These are phyloP conservation scores for Microcera coccophila DNA, from an alignment of 2,329 filamentous ascomycete genomes.

Conservation along the genomic window DNA sequence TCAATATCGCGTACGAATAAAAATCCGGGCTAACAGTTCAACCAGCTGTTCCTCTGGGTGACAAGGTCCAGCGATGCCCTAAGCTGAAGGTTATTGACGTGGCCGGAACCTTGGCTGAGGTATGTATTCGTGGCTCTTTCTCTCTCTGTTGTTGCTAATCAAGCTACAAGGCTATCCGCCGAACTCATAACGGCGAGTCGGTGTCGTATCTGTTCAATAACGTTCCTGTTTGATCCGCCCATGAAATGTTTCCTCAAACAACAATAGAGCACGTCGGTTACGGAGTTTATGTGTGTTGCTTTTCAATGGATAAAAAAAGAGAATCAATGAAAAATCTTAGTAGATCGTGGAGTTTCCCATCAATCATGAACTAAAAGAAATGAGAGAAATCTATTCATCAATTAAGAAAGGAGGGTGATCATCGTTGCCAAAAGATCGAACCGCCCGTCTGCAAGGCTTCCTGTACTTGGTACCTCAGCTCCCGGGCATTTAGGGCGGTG, in stretches of 20 bases:
- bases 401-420: too few species aligned
- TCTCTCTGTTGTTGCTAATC: slow-evolving; percentile 5
- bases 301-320: slow-evolving; percentile 5
- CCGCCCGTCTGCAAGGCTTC: too few species aligned
- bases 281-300: slow-evolving; percentile 23
- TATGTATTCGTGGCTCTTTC: slow-evolving; percentile 18
- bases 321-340: too few species aligned
- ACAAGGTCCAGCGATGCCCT: slow-evolving; percentile 73
- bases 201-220: slow-evolving; percentile 68
- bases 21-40: slow-evolving; percentile 21
- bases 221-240: slow-evolving; percentile 47
- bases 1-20: slow-evolving; percentile 2
- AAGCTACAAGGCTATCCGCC: slow-evolving; percentile 54
- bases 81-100: slow-evolving; percentile 90
- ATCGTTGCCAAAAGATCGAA: too few species aligned
- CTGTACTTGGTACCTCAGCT: too few species aligned
- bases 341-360: too few species aligned
- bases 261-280: slow-evolving; percentile 14
- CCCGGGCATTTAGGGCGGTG: too few species aligned
- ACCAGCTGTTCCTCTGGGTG: slow-evolving; percentile 52
- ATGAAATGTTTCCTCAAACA: slow-evolving; percentile 5
- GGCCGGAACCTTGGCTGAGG: slow-evolving; percentile 71
- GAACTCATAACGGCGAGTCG: slow-evolving; percentile 63
- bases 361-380: too few species aligned
- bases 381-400: too few species aligned